Conservation (phyloP, 495 filamentous ascomycete genomes). For the Xeromyces bisporus region DNA sequence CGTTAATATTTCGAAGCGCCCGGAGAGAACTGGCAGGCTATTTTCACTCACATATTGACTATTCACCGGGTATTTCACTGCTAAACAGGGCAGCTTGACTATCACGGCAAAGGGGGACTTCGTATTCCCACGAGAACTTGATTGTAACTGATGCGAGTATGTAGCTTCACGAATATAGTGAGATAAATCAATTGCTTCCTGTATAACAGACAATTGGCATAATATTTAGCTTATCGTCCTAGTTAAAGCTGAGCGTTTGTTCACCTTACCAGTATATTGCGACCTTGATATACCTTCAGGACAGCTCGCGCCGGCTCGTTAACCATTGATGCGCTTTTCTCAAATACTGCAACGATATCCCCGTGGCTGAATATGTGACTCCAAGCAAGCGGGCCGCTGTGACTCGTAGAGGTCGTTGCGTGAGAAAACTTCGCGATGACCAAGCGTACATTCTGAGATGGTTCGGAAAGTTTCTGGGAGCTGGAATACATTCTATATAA, state of each 20-base stretch:
- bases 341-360: slow-evolving; percentile 16
- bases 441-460: slow-evolving; percentile 11
- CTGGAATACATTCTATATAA: slow-evolving; percentile 4
- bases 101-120: slow-evolving; percentile 21
- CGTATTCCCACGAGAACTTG: slow-evolving; percentile 2
- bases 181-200: slow-evolving; percentile 24
- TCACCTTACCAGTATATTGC: slow-evolving; percentile 18
- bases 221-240: too few relatives aligned
- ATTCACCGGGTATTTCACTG: slow-evolving; percentile 21
- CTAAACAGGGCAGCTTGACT: slow-evolving; percentile 27
- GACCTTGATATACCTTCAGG: slow-evolving; percentile 12
- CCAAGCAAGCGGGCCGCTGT: slow-evolving; percentile 22
- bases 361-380: slow-evolving; percentile 20
- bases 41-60: slow-evolving; percentile 7
- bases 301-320: slow-evolving; percentile 5
- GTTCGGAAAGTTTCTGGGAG: slow-evolving; percentile 2
- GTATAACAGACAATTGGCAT: neutral
- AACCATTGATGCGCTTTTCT: slow-evolving; percentile 4
- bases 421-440: slow-evolving; percentile 28
- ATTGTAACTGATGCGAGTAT: slow-evolving; percentile 1
- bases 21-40: too few relatives aligned
- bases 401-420: slow-evolving; percentile 15
- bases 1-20: too few relatives aligned
- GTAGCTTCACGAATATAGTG: slow-evolving; percentile 9
- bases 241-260: too few relatives aligned